Percentiles rank a stretch among this genome's conserved stretches.
Conservation (phyloP, 257 asterid species). For the Penstemon newberryi region DNA sequence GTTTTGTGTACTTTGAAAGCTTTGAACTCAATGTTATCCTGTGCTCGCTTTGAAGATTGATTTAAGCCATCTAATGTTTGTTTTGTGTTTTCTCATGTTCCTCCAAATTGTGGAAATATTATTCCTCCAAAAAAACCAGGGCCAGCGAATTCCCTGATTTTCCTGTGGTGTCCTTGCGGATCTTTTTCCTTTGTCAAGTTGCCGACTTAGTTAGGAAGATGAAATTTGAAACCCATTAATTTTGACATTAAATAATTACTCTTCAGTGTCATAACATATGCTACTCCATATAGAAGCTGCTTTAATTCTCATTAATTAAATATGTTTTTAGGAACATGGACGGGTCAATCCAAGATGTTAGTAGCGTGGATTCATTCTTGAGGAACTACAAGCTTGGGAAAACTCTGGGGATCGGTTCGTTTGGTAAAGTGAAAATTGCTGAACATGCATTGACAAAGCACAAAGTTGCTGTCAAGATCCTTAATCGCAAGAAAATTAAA, state of each 20-base stretch:
- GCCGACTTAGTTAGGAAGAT: neutral
- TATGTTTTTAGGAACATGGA: constrained; percentile 55
- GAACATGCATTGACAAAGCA: constrained; percentile 82
- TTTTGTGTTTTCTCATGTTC: neutral
- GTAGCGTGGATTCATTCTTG: constrained; percentile 67
- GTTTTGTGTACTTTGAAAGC: neutral
- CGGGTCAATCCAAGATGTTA: constrained; percentile 54
- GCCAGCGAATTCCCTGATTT: neutral
- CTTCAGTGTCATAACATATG: constrained; percentile 4
- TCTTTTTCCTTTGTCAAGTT: constrained; percentile 12
- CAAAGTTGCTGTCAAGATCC: constrained; percentile 91
- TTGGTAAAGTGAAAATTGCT: constrained; percentile 87
- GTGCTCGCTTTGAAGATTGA: constrained; percentile 8
- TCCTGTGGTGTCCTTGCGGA: constrained; percentile 15
- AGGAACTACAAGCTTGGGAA: constrained; percentile 88
- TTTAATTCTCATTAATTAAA: constrained; percentile 7
- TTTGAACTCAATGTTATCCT: constrained; percentile 11
- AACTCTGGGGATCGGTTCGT: constrained; percentile 90
- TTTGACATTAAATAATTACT: neutral
- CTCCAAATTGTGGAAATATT: neutral
- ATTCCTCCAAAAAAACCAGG: neutral
- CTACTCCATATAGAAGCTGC: neutral
- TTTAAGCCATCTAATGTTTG: neutral
- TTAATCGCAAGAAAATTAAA: constrained; percentile 83
- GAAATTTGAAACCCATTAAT: constrained; percentile 13